phyloP scores from a whole-genome alignment of 192 early-diverging fungal species.

The Glomus cerebriforme region DNA sequence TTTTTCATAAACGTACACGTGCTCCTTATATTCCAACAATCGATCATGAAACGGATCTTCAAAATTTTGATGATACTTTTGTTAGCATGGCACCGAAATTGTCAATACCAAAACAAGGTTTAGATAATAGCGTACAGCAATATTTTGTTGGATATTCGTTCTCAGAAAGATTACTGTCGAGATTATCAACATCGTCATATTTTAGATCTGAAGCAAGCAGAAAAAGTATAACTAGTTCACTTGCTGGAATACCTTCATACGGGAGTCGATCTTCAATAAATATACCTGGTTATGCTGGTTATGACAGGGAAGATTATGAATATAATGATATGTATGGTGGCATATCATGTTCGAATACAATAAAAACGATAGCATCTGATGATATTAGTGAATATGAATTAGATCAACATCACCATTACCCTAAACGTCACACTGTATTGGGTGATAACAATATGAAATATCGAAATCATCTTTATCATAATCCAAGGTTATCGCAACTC shows the following conservation, averaged over 20 bases:
- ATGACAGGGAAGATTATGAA: neutral
- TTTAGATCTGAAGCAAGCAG: neutral
- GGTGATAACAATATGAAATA: neutral
- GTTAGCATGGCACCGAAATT: conserved; percentile 53
- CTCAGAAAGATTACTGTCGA: conserved; percentile 27
- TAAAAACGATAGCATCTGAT: neutral
- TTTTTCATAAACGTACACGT: conserved; percentile 55
- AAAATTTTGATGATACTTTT: conserved; percentile 61
- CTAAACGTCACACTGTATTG: neutral
- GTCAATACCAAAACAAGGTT: conserved; percentile 34
- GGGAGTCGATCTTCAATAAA: neutral
- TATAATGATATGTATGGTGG: neutral
- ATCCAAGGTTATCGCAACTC: neutral
- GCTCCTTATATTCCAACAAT: conserved; percentile 73
- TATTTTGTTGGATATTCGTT: conserved; percentile 45
- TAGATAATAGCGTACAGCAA: conserved; percentile 42
- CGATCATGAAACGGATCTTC: conserved; percentile 51
- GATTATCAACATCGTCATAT: neutral
- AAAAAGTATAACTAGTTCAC: neutral
- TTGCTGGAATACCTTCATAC: neutral
- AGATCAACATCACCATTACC: neutral
- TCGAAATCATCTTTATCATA: neutral
- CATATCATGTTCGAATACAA: too few relatives aligned
- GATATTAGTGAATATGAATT: neutral
- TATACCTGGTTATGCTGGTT: neutral